Base-by-base conservation (phyloP, 2,329 filamentous ascomycete species). In the Diaporthe eres region DNA sequence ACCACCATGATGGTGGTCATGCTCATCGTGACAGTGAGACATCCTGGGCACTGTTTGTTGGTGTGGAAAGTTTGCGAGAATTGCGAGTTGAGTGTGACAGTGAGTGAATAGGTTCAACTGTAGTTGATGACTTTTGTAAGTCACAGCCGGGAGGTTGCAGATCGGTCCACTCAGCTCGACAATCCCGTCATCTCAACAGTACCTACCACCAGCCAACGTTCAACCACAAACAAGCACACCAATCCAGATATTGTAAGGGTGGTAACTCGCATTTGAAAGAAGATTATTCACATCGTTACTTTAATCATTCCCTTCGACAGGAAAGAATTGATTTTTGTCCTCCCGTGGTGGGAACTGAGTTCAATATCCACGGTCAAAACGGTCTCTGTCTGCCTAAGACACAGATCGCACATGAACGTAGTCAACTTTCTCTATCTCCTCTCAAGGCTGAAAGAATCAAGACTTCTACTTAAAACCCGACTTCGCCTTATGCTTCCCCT, bases 1-100 rank as follows among this genome's bases (percentile, higher is more conserved):
- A 77, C 89, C 87, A 80, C 88, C 85, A 79, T 92, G 87, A 75
- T 91, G 89, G 78, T 87, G 85, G 78, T 87, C 75, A 53, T 79
- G 84, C 82, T 85, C 85, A 77, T 82, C 80, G 71, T 82, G 85
- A 31, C 80, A 81, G 61, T 81, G 80, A 67, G 77, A 81, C 81
- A 82, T 82, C 19, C n/a, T 77, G 39, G 6, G 28, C 22, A 19
- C 37, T 25, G 34, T 22, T 65, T 47, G 34, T 39, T 34, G 47
- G 25, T 47, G 17, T 22, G 25, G n/a, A 47, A 47, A 9, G 19
- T 25, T 1, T 67, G 19, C 31, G n/a, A 42, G 28, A 19, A 12
- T 5, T 19, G 9, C 17, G 9, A 34, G 15, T 22, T 9, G 34
- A 28, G n/a, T n/a, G 28, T 28, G 37, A 34, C 31, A 15, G 17